phyloP scores from a whole-genome alignment of 345 rosid species.

The Ceriops tagal region DNA sequence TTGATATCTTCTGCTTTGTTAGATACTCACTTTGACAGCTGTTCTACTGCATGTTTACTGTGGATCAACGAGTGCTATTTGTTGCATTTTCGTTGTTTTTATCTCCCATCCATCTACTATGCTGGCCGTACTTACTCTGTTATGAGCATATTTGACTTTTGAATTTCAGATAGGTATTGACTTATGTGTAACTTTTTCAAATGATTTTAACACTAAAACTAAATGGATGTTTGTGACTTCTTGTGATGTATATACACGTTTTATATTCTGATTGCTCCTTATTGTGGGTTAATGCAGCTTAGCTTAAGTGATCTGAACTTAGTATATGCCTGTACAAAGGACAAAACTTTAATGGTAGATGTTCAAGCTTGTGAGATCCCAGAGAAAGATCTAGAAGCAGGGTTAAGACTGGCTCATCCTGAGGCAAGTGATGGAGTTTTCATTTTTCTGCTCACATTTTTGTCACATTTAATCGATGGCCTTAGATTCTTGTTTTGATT shows the following conservation, averaged over 20 bases:
- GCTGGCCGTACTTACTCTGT: neutral
- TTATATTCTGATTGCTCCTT: slow-evolving; percentile 18
- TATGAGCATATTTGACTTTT: neutral
- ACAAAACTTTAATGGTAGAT: slow-evolving; percentile 93
- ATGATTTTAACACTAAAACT: neutral
- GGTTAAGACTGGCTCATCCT: slow-evolving; percentile 86
- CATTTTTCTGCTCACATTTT: neutral
- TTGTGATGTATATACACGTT: neutral
- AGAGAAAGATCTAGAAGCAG: slow-evolving; percentile 85
- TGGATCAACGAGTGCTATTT: too few relatives aligned
- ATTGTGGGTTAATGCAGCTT: slow-evolving; percentile 55
- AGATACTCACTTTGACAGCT: neutral
- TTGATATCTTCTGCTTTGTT: neutral
- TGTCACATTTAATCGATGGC: slow-evolving; percentile 1
- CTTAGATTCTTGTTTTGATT: slow-evolving; percentile 21
- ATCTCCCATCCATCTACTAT: too few relatives aligned
- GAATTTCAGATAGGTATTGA: neutral
- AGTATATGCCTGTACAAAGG: slow-evolving; percentile 92
- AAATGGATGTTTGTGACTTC: neutral
- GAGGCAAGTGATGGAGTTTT: slow-evolving; percentile 49
- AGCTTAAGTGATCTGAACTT: slow-evolving; percentile 83
- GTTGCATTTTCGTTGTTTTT: too few relatives aligned
- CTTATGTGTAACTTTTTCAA: neutral
- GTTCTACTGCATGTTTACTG: neutral
- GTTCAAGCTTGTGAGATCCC: slow-evolving; percentile 85